A percentile compares a stretch with the other conserved stretches of the same genome.
phyloP scores from a whole-genome alignment of 2,329 filamentous ascomycete genomes.

The Talaromyces sp. region DNA sequence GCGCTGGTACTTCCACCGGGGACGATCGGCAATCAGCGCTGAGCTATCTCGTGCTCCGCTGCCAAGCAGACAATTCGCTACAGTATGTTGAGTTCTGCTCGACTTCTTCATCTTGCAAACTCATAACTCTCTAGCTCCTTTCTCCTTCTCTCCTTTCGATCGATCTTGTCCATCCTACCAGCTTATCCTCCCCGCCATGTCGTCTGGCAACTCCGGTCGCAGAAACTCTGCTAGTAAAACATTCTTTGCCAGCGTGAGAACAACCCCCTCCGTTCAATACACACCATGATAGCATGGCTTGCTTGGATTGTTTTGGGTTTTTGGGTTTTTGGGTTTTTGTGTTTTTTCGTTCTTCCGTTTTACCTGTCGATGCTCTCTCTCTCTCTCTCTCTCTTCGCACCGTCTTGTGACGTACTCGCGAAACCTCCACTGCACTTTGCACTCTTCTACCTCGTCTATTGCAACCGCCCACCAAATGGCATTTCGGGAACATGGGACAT shows the following conservation, averaged over 20 bases:
- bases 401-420: neutral
- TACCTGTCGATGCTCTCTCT: neutral
- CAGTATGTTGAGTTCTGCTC: neutral
- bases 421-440: neutral
- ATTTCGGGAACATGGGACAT: neutral
- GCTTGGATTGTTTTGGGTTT: neutral
- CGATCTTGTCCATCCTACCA: neutral
- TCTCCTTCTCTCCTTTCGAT: neutral
- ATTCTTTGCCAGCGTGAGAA: conserved; percentile 33
- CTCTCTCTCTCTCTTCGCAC: neutral
- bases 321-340: neutral
- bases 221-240: conserved; percentile 30
- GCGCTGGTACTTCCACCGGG: neutral
- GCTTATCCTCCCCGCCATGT: conserved; percentile 19
- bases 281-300: neutral
- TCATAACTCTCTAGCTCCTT: neutral
- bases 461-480: neutral
- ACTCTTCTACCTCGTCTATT: neutral
- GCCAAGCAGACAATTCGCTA: neutral
- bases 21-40: neutral
- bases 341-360: neutral
- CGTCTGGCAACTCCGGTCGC: conserved; percentile 23
- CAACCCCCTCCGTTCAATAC: neutral
- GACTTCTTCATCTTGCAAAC: neutral
- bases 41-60: neutral